Evolutionary conservation across 352 stramenopile species (phyloP).

Genomic region (Phytophthora capsici): DNA sequence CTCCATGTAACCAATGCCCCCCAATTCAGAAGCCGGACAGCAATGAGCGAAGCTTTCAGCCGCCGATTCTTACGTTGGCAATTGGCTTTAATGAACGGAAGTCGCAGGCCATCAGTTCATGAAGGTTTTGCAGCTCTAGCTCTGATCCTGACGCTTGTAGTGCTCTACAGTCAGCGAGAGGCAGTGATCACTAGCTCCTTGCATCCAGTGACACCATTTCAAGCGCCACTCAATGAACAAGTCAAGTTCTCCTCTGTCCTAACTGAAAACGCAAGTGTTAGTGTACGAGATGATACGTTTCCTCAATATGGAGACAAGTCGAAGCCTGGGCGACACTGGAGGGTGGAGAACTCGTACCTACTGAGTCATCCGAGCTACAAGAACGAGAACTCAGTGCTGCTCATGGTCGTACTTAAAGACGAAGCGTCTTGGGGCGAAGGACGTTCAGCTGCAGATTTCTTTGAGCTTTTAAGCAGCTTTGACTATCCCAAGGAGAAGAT

Average conservation of each 20-base stretch:
- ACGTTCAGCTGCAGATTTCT: conserved; percentile 30
- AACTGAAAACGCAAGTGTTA: not conserved
- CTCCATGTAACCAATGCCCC: not conserved
- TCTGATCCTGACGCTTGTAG: not conserved
- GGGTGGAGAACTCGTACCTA: conserved; percentile 13
- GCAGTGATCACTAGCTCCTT: conserved; percentile 1
- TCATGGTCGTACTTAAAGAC: conserved; percentile 36
- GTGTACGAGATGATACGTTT: conserved; percentile 7
- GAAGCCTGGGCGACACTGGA: conserved; percentile 19
- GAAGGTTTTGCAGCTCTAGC: conserved; percentile 7
- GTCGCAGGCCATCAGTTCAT: not conserved
- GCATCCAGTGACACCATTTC: conserved; percentile 8
- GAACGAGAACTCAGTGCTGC: conserved; percentile 25
- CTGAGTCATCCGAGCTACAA: not conserved
- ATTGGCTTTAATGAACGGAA: conserved; percentile 1
- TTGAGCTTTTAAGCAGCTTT: conserved; percentile 33
- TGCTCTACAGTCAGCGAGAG: not conserved
- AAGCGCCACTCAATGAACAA: not conserved
- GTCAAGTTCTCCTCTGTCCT: conserved; percentile 1
- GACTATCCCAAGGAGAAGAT: conserved; percentile 36
- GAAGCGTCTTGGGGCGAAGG: conserved; percentile 33
- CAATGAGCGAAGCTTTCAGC: conserved; percentile 6
- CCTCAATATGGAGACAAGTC: conserved; percentile 21
- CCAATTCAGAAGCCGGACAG: not conserved
- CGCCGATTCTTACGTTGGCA: conserved; percentile 1